These are phyloP conservation scores for Juncus effusus DNA, from an alignment of 176 grass and related monocot species.

Conservation along the genomic window DNA sequence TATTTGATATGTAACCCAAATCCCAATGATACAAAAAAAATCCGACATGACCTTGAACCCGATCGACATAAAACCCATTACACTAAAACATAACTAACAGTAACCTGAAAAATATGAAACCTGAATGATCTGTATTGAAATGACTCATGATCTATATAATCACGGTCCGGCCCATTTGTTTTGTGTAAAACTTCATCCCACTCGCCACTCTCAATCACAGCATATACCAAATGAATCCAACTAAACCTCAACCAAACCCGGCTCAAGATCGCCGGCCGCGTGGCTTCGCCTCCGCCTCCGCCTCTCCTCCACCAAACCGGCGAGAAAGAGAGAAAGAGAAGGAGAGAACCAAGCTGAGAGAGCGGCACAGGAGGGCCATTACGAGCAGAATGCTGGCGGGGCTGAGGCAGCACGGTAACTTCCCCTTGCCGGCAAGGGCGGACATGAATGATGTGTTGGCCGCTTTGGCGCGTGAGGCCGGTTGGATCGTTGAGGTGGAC, in stretches of 20 bases:
- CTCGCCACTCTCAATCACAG: neutral
- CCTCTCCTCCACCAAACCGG: constrained; percentile 26
- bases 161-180: too few relatives aligned
- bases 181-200: neutral
- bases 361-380: constrained; percentile 84
- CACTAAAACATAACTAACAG: too few relatives aligned
- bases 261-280: constrained; percentile 47
- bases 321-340: constrained; percentile 82
- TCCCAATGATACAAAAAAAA: too few relatives aligned
- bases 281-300: constrained; percentile 42
- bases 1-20: too few relatives aligned
- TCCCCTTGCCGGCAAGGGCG: constrained; percentile 73
- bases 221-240: neutral
- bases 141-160: too few relatives aligned
- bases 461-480: constrained; percentile 78
- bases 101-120: too few relatives aligned
- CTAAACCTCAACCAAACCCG: constrained; percentile 4
- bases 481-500: constrained; percentile 72
- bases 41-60: too few relatives aligned
- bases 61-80: too few relatives aligned
- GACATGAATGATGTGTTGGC: constrained; percentile 99
- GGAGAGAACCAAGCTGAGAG: constrained; percentile 88
- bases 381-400: constrained; percentile 91
- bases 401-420: constrained; percentile 89
- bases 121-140: too few relatives aligned